phyloP scores from a whole-genome alignment of 1,139 yeast species.

The Arxiozyma slooffiae region DNA sequence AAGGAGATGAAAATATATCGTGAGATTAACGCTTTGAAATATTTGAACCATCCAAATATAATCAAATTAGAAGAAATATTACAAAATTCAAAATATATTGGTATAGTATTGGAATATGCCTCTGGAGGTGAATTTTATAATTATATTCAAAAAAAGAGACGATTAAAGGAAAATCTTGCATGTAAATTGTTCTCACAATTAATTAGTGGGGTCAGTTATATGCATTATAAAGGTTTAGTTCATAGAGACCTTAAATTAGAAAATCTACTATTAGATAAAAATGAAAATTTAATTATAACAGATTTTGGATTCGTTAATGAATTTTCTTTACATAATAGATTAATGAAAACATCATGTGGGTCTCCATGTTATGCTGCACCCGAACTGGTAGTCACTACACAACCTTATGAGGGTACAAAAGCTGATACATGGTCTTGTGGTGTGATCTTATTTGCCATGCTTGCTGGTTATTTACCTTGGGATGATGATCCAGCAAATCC shows the following conservation, averaged over 20 bases:
- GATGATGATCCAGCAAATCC: constrained; percentile 97
- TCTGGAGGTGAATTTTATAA: constrained; percentile 96
- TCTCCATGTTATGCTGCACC: constrained; percentile 99
- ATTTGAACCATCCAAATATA: constrained; percentile 85
- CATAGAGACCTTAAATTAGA: constrained; percentile 71
- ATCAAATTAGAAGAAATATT: constrained; percentile 85
- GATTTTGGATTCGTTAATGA: constrained; percentile 90
- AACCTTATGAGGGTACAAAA: constrained; percentile 85
- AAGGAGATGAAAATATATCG: constrained; percentile 83
- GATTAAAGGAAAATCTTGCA: constrained; percentile 76
- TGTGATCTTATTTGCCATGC: constrained; percentile 89
- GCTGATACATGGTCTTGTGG: constrained; percentile 98
- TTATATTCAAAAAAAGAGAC: constrained; percentile 77
- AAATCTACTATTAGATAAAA: constrained; percentile 55
- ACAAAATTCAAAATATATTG: constrained; percentile 89
- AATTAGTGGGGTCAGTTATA: constrained; percentile 85
- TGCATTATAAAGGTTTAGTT: constrained; percentile 57
- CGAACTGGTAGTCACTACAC: constrained; percentile 78
- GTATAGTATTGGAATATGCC: constrained; percentile 91
- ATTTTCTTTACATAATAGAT: constrained; percentile 56
- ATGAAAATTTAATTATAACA: constrained; percentile 61
- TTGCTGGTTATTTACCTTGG: constrained; percentile 93
- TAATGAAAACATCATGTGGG: constrained; percentile 95
- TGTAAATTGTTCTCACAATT: constrained; percentile 85
- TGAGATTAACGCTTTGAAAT: constrained; percentile 82